phyloP scores from a whole-genome alignment of 1,284 basidiomycete species.

The Cryptococcus depauperatus region DNA sequence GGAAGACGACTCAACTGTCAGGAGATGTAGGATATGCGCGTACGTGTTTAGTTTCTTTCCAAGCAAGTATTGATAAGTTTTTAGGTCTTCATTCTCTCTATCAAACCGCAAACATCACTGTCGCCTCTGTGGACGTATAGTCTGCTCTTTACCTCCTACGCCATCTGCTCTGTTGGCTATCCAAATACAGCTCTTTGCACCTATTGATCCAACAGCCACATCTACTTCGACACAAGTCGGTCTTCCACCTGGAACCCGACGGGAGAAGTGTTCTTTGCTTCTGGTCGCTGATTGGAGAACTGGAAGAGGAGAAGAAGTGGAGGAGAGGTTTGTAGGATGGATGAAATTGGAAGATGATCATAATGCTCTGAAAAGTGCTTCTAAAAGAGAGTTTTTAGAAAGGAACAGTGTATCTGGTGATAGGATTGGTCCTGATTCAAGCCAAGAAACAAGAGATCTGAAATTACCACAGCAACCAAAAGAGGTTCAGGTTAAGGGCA shows the following conservation, averaged over 20 bases:
- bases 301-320: slow-evolving; percentile 70
- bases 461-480: slow-evolving; percentile 45
- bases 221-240: slow-evolving; percentile 11
- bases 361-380: slow-evolving; percentile 43
- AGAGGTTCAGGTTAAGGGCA: slow-evolving; percentile 71
- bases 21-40: slow-evolving; percentile 78
- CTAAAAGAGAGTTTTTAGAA: slow-evolving; percentile 29
- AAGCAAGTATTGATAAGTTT: neutral
- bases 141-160: slow-evolving; percentile 82
- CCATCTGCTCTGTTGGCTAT: slow-evolving; percentile 46
- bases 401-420: neutral
- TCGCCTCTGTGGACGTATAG: slow-evolving; percentile 82
- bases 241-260: slow-evolving; percentile 50
- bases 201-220: slow-evolving; percentile 23
- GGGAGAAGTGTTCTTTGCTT: slow-evolving; percentile 62
- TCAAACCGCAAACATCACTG: slow-evolving; percentile 96
- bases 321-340: slow-evolving; percentile 71
- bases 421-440: neutral
- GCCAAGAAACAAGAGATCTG: slow-evolving; percentile 12
- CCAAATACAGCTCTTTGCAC: slow-evolving; percentile 39
- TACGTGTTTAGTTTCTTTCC: slow-evolving; percentile 44
- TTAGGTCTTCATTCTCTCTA: slow-evolving; percentile 70
- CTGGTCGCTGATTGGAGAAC: slow-evolving; percentile 71
- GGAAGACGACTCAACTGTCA: slow-evolving; percentile 72
- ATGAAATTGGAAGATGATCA: slow-evolving; percentile 35